These are phyloP conservation scores for Tephrocybe sp. DNA, from an alignment of 768 basidiomycete species.

Conservation along the genomic window DNA sequence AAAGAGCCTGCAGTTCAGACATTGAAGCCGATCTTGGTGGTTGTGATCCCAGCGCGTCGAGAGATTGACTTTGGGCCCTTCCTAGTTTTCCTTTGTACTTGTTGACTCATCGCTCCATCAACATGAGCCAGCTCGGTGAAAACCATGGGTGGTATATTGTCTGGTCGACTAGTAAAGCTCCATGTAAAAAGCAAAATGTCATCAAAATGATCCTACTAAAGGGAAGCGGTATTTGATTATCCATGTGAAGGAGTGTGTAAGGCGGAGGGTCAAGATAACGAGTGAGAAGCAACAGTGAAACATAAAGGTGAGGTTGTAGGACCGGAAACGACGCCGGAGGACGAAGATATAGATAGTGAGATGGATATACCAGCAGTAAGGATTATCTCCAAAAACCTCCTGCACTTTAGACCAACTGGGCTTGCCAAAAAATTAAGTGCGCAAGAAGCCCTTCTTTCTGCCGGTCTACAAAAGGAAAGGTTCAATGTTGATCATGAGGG, in stretches of 20 bases:
- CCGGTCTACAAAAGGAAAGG: slow-evolving; percentile 39
- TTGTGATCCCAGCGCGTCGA: slow-evolving; percentile 14
- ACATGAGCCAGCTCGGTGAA: slow-evolving; percentile 15
- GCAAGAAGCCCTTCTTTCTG: slow-evolving; percentile 76
- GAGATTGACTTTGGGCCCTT: slow-evolving; percentile 1
- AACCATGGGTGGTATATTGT: slow-evolving; percentile 43
- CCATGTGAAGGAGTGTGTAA: slow-evolving; percentile 58
- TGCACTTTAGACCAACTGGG: slow-evolving; percentile 27
- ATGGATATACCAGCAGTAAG: slow-evolving; percentile 28
- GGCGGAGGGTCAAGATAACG: slow-evolving; percentile 49
- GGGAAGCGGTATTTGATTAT: slow-evolving; percentile 47
- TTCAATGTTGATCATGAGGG: slow-evolving; percentile 12
- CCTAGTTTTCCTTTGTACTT: slow-evolving; percentile 32
- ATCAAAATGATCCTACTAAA: slow-evolving; percentile 47
- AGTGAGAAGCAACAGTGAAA: slow-evolving; percentile 36
- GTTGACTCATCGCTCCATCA: slow-evolving; percentile 27
- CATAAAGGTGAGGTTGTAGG: slow-evolving; percentile 31
- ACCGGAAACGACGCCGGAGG: slow-evolving; percentile 26
- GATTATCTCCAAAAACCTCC: slow-evolving; percentile 24
- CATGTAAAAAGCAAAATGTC: slow-evolving; percentile 43
- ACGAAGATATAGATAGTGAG: slow-evolving; percentile 18
- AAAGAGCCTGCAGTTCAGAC: slow-evolving; percentile 67
- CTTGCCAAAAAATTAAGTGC: slow-evolving; percentile 41
- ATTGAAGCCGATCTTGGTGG: slow-evolving; percentile 34
- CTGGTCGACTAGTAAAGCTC: slow-evolving; percentile 32